Conservation (phyloP, 495 filamentous ascomycete genomes). For the Friedmanniomyces simplex region DNA sequence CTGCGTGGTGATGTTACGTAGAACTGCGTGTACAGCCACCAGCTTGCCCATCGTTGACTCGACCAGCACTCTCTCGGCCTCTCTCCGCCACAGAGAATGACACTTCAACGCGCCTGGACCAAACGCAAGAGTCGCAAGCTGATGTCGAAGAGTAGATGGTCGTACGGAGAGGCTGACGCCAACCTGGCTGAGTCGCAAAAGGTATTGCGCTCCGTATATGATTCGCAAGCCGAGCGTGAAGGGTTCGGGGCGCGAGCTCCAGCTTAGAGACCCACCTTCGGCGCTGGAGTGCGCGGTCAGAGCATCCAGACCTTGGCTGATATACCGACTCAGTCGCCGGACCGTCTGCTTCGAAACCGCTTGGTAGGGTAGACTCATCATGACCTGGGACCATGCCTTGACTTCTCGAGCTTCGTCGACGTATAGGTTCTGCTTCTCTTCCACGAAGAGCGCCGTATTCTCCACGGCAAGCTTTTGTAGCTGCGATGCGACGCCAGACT, state of each 20-base stretch:
- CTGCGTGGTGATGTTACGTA: background rate
- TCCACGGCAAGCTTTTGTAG: slow-evolving; percentile 45
- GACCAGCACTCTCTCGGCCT: slow-evolving; percentile 20
- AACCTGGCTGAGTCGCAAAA: slow-evolving; percentile 22
- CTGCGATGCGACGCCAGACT: slow-evolving; percentile 33
- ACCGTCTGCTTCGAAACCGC: slow-evolving; percentile 22
- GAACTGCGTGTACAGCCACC: background rate
- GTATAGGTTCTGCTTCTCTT: slow-evolving; percentile 87
- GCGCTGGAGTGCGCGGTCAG: slow-evolving; percentile 45
- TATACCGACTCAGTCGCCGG: slow-evolving; percentile 41
- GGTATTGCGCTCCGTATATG: slow-evolving; percentile 37
- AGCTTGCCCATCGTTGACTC: slow-evolving; percentile 7
- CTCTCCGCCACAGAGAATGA: slow-evolving; percentile 22
- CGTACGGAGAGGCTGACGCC: slow-evolving; percentile 7
- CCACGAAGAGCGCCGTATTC: slow-evolving; percentile 65
- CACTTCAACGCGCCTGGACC: slow-evolving; percentile 1
- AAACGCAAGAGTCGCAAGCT: slow-evolving; percentile 19
- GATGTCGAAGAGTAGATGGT: slow-evolving; percentile 8
- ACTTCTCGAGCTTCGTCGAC: slow-evolving; percentile 67
- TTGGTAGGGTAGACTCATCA: slow-evolving; percentile 28
- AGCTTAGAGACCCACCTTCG: slow-evolving; percentile 66
- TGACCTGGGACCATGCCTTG: slow-evolving; percentile 48
- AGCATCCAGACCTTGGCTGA: slow-evolving; percentile 43
- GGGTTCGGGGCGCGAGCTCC: slow-evolving; percentile 49
- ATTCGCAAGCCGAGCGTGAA: slow-evolving; percentile 58